Evolutionary conservation across 179 eudicot genomes (phyloP), one percentile per base, ranked within the genome.

Genomic region (Silene noctiflora): DNA sequence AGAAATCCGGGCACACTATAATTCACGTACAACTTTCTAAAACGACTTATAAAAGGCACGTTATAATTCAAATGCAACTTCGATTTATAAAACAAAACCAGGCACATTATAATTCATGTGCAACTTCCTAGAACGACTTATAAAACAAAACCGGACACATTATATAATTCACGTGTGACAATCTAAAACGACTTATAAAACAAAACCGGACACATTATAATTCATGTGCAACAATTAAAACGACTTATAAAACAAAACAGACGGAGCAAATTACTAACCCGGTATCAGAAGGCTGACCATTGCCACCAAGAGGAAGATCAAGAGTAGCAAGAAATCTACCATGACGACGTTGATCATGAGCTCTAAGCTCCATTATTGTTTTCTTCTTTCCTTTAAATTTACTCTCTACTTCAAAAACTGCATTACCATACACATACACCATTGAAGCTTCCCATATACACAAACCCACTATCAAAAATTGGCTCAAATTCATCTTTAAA

Each of bases 261-360:
- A 65, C 6, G 5, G 25, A 2, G 9, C 75, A 10, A 4, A 44
- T 48, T 33, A 78, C 94, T 73, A 78, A 94, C 98, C 91, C 93
- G 42, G 92, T 78, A 69, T 81, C 91, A 22, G 92, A 82, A 73
- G 98, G 97, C 29, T 82, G 82, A 39, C 96, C 92, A 71, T 87
- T 86, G 59, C 98, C 97, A 74, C 98, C 98, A 78, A 94, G 80
- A 42, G 90, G 84, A n/a, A 92, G 79, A 85, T 94, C 98, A 75
- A 92, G 56, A 19, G 84, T 78, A 39, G 81, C 78, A 22, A 94
- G 91, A 76, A 82, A 76, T 69, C 98, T 76, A 8, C 90, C 91
- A 65, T 94, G 98, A 19, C 98, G 92, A 56, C 70, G 72, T 31
- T 19, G 73, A 79, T 94, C 98, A 71, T 92, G 96, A 58, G 84